Evolutionary conservation across 2,329 filamentous ascomycete species (phyloP).

Genomic region (Phyllosticta ampelicida): DNA sequence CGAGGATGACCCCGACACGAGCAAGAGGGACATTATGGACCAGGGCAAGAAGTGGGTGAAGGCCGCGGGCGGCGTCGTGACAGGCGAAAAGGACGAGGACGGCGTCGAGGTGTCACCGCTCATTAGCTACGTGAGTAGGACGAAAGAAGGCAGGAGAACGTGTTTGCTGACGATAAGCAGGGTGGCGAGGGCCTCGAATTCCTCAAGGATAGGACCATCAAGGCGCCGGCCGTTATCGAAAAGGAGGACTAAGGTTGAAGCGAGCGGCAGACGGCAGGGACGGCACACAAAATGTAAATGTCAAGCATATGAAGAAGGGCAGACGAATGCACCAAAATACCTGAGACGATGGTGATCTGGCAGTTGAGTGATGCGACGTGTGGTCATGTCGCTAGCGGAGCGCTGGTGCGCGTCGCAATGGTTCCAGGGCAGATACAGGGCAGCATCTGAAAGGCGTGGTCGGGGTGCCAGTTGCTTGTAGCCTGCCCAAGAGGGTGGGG

Average conservation of each 20-base stretch:
- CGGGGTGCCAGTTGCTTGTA: not conserved
- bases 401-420: too few relatives aligned
- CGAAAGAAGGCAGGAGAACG: not conserved
- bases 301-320: not conserved
- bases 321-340: not conserved
- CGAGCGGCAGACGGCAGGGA: not conserved
- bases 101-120: conserved; percentile 88
- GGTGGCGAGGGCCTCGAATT: conserved; percentile 54
- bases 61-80: conserved; percentile 64
- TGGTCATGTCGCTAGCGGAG: not conserved
- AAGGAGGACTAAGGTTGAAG: conserved; percentile 37
- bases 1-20: conserved; percentile 90
- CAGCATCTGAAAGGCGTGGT: not conserved
- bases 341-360: not conserved
- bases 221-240: conserved; percentile 54
- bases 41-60: conserved; percentile 83
- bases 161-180: conserved; percentile 25
- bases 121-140: conserved; percentile 89
- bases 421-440: too few relatives aligned
- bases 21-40: conserved; percentile 76
- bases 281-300: not conserved
- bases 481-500: not conserved
- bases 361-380: not conserved
- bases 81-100: conserved; percentile 48
- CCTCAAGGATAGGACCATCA: conserved; percentile 48